These are phyloP conservation scores for Xylariaceae sp. DNA, from an alignment of 2,329 filamentous ascomycete genomes.

Conservation along the genomic window DNA sequence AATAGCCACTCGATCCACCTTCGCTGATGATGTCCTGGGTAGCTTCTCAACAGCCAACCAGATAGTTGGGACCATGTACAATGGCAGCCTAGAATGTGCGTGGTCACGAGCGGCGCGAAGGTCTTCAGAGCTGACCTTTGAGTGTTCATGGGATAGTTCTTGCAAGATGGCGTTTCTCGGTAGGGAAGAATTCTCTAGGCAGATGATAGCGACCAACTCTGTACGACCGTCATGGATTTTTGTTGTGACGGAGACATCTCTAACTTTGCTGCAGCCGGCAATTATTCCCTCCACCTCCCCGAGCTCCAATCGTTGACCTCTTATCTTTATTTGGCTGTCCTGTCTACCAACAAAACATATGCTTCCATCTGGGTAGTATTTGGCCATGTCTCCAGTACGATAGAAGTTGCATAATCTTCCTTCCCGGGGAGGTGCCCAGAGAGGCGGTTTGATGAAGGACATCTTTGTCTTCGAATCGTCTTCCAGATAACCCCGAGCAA, in stretches of 20 bases:
- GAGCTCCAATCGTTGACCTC: conserved; percentile 56
- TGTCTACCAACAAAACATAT: conserved; percentile 47
- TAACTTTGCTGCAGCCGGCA: not conserved
- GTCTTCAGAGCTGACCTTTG: not conserved
- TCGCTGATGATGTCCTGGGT: conserved; percentile 2
- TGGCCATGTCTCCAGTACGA: conserved; percentile 45
- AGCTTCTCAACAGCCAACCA: conserved; percentile 19
- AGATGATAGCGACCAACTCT: conserved; percentile 10
- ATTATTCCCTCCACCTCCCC: conserved; percentile 32
- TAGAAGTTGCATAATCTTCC: conserved; percentile 19
- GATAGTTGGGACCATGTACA: conserved; percentile 7
- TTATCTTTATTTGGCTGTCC: conserved; percentile 57
- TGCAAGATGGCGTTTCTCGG: not conserved
- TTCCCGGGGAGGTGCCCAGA: conserved; percentile 20
- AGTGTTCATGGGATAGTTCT: not conserved
- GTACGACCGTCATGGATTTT: conserved; percentile 9
- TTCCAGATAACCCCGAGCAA: conserved; percentile 15
- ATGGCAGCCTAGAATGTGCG: not conserved
- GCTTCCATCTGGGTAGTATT: conserved; percentile 35
- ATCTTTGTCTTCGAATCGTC: conserved; percentile 19
- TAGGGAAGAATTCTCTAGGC: not conserved
- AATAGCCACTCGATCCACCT: conserved; percentile 12
- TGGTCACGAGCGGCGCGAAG: conserved; percentile 7
- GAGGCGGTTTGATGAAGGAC: conserved; percentile 21
- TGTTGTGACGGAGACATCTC: conserved; percentile 2